Conservation (phyloP, 345 rosid genomes). For the Erysimum cheiranthoides region DNA sequence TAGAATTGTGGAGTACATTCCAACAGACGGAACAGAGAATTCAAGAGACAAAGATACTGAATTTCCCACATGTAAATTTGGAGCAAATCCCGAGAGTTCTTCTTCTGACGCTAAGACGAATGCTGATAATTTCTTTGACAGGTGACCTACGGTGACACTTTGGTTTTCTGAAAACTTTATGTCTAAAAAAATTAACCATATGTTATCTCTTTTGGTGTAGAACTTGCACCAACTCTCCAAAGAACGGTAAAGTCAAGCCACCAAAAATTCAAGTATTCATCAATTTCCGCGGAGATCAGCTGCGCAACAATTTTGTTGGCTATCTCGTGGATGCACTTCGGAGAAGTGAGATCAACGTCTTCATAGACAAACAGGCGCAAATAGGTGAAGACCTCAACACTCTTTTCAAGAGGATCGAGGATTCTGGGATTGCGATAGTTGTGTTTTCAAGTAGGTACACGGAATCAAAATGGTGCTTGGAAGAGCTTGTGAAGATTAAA, state of each 20-base stretch:
- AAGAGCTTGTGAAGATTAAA: no score
- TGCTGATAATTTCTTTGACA: background rate
- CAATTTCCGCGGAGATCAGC: slow-evolving; percentile 27
- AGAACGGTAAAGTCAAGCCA: background rate
- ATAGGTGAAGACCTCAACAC: slow-evolving; percentile 12
- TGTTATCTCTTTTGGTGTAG: background rate
- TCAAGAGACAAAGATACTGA: background rate
- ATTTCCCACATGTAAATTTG: no score
- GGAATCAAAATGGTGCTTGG: no score
- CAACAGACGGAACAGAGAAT: background rate
- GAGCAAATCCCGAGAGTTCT: background rate
- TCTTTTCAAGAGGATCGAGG: slow-evolving; percentile 22
- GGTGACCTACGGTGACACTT: background rate
- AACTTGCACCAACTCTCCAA: background rate
- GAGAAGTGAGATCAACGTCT: slow-evolving; percentile 1
- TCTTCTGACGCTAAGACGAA: background rate
- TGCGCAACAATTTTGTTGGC: background rate
- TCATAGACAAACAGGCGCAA: slow-evolving; percentile 20
- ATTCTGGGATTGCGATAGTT: slow-evolving; percentile 15
- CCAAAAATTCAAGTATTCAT: slow-evolving; percentile 21
- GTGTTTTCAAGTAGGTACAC: slow-evolving; percentile 57
- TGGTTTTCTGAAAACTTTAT: background rate
- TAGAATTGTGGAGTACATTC: background rate
- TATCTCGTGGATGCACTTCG: slow-evolving; percentile 6
- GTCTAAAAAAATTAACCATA: background rate